A percentile compares a stretch with the other conserved stretches of the same genome.
These are phyloP conservation scores for Fusarium robinianum DNA, from an alignment of 2,329 filamentous ascomycete genomes.

Conservation along the genomic window DNA sequence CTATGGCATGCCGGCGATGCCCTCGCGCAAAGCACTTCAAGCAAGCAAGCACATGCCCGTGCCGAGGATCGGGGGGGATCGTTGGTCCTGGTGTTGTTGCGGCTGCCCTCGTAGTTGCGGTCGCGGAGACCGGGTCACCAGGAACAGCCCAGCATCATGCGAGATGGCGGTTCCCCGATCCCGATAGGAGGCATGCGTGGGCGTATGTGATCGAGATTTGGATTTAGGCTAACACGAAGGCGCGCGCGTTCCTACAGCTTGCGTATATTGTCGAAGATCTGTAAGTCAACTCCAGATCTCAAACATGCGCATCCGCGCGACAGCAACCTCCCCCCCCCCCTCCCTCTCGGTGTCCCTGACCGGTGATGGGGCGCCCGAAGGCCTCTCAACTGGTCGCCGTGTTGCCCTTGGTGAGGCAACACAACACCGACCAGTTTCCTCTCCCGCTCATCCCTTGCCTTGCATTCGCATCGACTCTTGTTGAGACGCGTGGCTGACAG, in stretches of 20 bases:
- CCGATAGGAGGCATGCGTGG: slow-evolving; percentile 16
- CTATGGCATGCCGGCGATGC: background rate
- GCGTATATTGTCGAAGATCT: slow-evolving; percentile 88
- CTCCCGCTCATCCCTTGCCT: slow-evolving; percentile 15
- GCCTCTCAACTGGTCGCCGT: slow-evolving; percentile 20
- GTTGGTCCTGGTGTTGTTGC: slow-evolving; percentile 14
- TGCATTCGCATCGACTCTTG: slow-evolving; percentile 21
- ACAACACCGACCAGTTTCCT: slow-evolving; percentile 17
- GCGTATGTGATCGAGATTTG: slow-evolving; percentile 29
- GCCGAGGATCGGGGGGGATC: slow-evolving; percentile 12
- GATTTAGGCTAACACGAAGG: slow-evolving; percentile 42
- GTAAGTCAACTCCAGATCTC: slow-evolving; percentile 62
- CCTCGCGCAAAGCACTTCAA: slow-evolving; percentile 10
- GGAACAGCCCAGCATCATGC: slow-evolving; percentile 20
- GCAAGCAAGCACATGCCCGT: background rate
- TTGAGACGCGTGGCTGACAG: slow-evolving; percentile 34
- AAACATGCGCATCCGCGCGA: slow-evolving; percentile 33
- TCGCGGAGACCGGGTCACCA: slow-evolving; percentile 12
- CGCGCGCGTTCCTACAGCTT: slow-evolving; percentile 58
- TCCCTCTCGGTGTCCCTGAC: slow-evolving; percentile 16
- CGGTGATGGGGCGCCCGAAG: slow-evolving; percentile 21
- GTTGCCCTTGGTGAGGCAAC: slow-evolving; percentile 23
- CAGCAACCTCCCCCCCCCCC: too few species aligned
- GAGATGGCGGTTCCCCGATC: slow-evolving; percentile 16
- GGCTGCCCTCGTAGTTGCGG: slow-evolving; percentile 19